phyloP scores from a whole-genome alignment of 2,329 filamentous ascomycete species.

The Trichophyton schoenleinii region DNA sequence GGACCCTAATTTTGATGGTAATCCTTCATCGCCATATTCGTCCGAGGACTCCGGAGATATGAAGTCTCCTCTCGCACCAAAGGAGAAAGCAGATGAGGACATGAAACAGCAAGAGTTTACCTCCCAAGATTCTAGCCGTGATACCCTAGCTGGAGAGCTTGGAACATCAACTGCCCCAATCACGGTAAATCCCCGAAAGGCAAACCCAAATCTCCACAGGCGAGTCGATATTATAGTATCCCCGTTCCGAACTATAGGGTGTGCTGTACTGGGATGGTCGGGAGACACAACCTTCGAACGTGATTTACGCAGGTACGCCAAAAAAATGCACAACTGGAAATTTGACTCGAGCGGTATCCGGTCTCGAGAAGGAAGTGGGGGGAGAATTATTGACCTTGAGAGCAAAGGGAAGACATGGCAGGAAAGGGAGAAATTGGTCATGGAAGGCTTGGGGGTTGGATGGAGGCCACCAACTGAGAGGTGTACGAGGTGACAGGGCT shows the following conservation, averaged over 20 bases:
- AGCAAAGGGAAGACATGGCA: conserved; percentile 42
- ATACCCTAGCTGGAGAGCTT: background rate
- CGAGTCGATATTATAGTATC: conserved; percentile 85
- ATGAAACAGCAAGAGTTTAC: background rate
- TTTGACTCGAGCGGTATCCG: conserved; percentile 86
- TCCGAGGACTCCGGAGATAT: background rate
- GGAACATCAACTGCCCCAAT: background rate
- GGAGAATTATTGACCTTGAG: conserved; percentile 58
- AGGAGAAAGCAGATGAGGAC: background rate
- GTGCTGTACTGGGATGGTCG: conserved; percentile 77
- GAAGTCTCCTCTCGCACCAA: background rate
- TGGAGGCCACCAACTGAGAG: conserved; percentile 56
- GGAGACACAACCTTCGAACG: conserved; percentile 82
- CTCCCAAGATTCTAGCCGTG: background rate
- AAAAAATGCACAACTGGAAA: conserved; percentile 58
- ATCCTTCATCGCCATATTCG: background rate
- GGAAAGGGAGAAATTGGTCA: conserved; percentile 68
- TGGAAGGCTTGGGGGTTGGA: conserved; percentile 59
- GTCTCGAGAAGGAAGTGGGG: conserved; percentile 46
- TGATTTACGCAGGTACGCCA: conserved; percentile 70
- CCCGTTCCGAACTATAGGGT: conserved; percentile 80
- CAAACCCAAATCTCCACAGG: conserved; percentile 62
- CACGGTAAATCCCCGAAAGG: conserved; percentile 5
- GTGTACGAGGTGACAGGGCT: conserved; percentile 46
- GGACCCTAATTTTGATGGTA: conserved; percentile 40